These are phyloP conservation scores for Scheffersomyces parashehatae DNA, from an alignment of 1,139 yeast species.

Conservation along the genomic window DNA sequence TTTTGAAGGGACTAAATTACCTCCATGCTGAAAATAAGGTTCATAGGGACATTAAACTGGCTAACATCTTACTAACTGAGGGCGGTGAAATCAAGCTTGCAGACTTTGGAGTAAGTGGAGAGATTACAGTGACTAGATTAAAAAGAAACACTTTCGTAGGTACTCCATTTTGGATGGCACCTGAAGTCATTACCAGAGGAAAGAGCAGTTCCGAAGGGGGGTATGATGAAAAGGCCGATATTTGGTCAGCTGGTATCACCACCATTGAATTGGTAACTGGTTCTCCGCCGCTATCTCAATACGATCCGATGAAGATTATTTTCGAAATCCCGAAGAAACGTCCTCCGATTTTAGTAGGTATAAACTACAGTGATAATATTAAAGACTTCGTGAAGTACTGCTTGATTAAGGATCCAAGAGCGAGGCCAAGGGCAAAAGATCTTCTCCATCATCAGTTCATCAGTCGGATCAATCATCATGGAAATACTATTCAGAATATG, in stretches of 20 bases:
- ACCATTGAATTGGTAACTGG: constrained; percentile 75
- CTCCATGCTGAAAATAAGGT: constrained; percentile 71
- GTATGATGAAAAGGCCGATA: constrained; percentile 78
- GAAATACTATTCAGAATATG: constrained; percentile 4
- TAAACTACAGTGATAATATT: constrained; percentile 46
- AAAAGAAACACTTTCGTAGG: constrained; percentile 79
- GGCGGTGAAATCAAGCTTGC: constrained; percentile 69
- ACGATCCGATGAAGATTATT: constrained; percentile 75
- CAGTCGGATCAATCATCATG: constrained; percentile 13
- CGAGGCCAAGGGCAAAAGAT: constrained; percentile 49
- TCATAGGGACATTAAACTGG: constrained; percentile 86
- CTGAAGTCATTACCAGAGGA: constrained; percentile 64
- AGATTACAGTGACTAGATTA: constrained; percentile 59
- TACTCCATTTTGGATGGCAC: constrained; percentile 95
- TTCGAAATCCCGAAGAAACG: constrained; percentile 68
- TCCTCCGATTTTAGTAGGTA: constrained; percentile 58
- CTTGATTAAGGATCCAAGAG: constrained; percentile 55
- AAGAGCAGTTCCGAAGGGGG: constrained; percentile 62
- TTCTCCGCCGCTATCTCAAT: constrained; percentile 65
- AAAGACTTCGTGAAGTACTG: constrained; percentile 64
- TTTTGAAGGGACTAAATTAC: constrained; percentile 65
- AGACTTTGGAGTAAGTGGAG: constrained; percentile 88
- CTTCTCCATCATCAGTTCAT: constrained; percentile 51
- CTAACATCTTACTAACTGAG: constrained; percentile 69
- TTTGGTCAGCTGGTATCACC: constrained; percentile 88